Base-by-base conservation (phyloP, 495 filamentous ascomycete species). In the Penicillium lividum region DNA sequence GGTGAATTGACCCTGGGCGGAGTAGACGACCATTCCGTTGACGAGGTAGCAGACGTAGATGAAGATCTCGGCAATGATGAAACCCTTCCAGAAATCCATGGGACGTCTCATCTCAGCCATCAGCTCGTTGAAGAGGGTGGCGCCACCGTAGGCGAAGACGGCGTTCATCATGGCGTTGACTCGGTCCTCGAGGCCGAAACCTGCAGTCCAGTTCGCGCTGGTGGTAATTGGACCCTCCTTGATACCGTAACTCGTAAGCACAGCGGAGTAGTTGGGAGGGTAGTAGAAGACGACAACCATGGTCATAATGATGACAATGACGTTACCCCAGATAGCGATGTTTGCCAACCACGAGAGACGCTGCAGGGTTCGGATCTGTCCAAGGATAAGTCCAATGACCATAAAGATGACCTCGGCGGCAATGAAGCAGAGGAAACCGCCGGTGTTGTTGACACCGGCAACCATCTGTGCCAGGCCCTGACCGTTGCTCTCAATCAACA, bases 81-180 rank as follows among this genome's bases (percentile, higher is more conserved):
- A 69, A 4, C 76, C 80, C 67, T 86, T 87, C 79, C 79, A 82
- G 68, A 87, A 87, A 54, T 87, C 84, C 56, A 70, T 71, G 2
- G 84, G 84, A 42, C 80, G 78, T 33, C 82, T 78, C 82, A 86
- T 88, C 71, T 89, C 86, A 13, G 84, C 77, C 64, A 86, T 73
- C 66, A 89, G 84, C 59, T 86, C 85, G 53, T 82, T 77, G 71
- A 86, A 89, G 27, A 87, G 63, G 55, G 81, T 74, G 5, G 80
- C 79, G 18, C 84, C 84, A 38, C 83, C 84, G 60, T 84, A 87
- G 2, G 82, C 78, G 59, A 80, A 84, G 9, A 87, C 83, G 9
- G 75, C 80, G 54, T 83, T 78, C 69, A 84, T 84, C 50, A 85
- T 70, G n/a, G 81, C 83, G 54, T 79, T 81, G 49, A 86, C 57